Evolutionary conservation across 2,329 filamentous ascomycete genomes (phyloP).

Genomic region (Fusarium sp.): DNA sequence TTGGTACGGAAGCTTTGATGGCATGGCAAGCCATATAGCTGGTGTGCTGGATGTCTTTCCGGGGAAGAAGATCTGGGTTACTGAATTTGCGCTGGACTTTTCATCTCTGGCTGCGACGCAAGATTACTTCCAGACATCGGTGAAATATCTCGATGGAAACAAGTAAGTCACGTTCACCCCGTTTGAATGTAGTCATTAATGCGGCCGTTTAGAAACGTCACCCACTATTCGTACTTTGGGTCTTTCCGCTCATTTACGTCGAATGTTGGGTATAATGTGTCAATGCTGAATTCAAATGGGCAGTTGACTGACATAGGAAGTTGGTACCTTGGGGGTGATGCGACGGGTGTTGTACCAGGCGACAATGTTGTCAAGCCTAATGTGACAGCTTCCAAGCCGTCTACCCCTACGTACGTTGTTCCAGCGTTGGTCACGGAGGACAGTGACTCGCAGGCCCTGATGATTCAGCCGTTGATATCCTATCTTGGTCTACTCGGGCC

Average conservation of each 20-base stretch:
- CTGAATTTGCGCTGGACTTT: not conserved
- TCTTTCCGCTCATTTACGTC: not conserved
- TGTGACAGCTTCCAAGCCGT: not conserved
- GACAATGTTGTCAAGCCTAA: not conserved
- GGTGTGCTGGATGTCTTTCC: not conserved
- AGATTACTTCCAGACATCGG: not conserved
- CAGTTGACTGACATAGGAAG: not conserved
- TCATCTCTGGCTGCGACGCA: not conserved
- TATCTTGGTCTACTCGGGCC: fast-evolving
- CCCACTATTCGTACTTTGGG: not conserved
- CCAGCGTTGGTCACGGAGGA: not conserved
- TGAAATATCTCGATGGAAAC: not conserved
- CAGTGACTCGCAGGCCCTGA: not conserved
- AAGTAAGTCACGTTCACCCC: not conserved
- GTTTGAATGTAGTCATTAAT: not conserved
- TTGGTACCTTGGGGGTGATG: not conserved
- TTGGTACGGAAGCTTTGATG: not conserved
- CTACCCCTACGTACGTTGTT: not conserved
- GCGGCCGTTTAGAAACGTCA: not conserved
- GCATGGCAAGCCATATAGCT: not conserved
- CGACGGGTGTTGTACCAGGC: not conserved
- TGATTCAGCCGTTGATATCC: not conserved
- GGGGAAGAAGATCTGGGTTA: not conserved
- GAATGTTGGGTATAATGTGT: not conserved
- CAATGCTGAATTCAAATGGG: not conserved